Conservation (phyloP, 371 early-diverging fungal genomes). For the Syncephalastrum monosporum region DNA sequence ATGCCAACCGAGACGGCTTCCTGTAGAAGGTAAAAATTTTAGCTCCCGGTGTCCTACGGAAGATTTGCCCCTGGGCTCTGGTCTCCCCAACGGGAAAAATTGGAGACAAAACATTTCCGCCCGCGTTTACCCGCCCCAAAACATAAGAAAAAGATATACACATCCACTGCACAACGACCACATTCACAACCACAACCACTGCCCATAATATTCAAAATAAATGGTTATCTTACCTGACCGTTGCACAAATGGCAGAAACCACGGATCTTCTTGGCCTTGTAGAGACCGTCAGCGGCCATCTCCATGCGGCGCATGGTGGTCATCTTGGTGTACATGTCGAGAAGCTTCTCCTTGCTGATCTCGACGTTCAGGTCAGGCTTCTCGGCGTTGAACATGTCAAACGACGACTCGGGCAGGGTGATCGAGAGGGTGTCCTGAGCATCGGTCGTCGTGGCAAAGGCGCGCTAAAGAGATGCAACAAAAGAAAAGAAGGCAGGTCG, state of each 20-base stretch:
- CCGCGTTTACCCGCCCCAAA: constrained; percentile 18
- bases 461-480: constrained; percentile 26
- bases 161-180: too few species aligned
- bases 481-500: too few species aligned
- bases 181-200: not conserved
- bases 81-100: constrained; percentile 8
- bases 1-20: constrained; percentile 98
- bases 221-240: constrained; percentile 77
- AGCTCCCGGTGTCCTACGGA: not conserved
- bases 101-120: constrained; percentile 8
- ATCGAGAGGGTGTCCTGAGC: constrained; percentile 49
- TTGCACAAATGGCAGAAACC: constrained; percentile 99
- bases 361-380: constrained; percentile 58
- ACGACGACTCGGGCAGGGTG: constrained; percentile 57
- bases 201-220: not conserved
- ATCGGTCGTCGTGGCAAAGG: constrained; percentile 36
- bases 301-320: constrained; percentile 90
- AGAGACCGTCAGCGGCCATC: constrained; percentile 92
- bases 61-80: not conserved
- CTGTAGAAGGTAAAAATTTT: constrained; percentile 28
- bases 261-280: constrained; percentile 96
- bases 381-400: constrained; percentile 71
- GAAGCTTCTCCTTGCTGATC: constrained; percentile 65
- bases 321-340: constrained; percentile 90
- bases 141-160: too few species aligned